Base-by-base conservation (phyloP, 2,329 filamentous ascomycete species). In the Aureobasidium sp. region DNA sequence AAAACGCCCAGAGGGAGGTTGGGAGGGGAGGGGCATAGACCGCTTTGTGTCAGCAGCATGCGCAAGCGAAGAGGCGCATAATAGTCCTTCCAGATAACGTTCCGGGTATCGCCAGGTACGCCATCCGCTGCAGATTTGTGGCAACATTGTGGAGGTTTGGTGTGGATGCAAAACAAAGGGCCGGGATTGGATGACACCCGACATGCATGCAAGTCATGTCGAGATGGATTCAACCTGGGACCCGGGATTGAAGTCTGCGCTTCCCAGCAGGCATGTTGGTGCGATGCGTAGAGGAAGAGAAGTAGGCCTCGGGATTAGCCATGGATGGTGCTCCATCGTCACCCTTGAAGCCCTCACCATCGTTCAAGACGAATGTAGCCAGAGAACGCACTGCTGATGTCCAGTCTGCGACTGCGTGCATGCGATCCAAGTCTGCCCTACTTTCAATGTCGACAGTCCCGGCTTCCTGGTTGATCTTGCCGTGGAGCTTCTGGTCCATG, bases 391-490 rank as follows among this genome's bases (percentile, higher is more conserved):
- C 83, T 3, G 90, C 86, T 5, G 77, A 78, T 8, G 85, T 87
- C 82, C 94, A 91, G 66, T 85, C 81, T 65, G 85, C 78, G 70
- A 97, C 82, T 37, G 91, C 88, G 62, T 81, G 79, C 64, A 91
- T 80, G 65, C 91, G 88, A 71, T 89, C 87, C 49, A 82, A 82
- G 75, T 96, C 91, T 49, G 82, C 86, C 60, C 82, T 79, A 62
- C 85, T 88, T 64, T 87, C 85, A 64, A 97, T 90, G 74, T 91
- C 85, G 24, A 99, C 86, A 0, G 86, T 89, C 50, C 93, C 91
- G 63, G 84, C 82, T 74, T 91, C 86, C 76, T 97, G 90, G 75
- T 99, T 89, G 70, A 99, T 93, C 74, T 88, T 89, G 65, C 91
- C 94, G 56, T 86, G 82, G 67, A 99, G 86, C 73, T 91, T 90